Conservation (phyloP, 2,329 filamentous ascomycete genomes). For the Penicillium digitatum region DNA sequence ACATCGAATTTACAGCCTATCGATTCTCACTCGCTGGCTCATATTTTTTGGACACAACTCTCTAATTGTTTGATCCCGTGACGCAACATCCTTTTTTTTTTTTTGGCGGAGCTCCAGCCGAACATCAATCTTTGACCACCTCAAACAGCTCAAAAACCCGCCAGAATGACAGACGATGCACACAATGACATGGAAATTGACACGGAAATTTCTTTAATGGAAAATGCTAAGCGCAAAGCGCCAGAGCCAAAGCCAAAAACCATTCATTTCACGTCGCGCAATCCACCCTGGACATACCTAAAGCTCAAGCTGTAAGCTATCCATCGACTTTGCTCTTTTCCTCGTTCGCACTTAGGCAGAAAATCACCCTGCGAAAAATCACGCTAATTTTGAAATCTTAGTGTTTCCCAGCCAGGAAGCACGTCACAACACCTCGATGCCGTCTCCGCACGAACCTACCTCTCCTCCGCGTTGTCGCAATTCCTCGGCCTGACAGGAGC, state of each 20-base stretch:
- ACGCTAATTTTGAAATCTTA: slow-evolving; percentile 9
- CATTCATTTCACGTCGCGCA: slow-evolving; percentile 39
- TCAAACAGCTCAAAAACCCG: neutral
- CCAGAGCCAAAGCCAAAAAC: slow-evolving; percentile 16
- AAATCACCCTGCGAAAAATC: neutral
- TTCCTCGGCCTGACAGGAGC: slow-evolving; percentile 48
- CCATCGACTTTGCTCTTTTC: neutral
- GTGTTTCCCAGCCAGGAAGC: slow-evolving; percentile 28
- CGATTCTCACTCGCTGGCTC: neutral
- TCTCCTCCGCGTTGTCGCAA: slow-evolving; percentile 46
- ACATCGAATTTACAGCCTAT: neutral
- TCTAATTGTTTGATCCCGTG: slow-evolving; percentile 15
- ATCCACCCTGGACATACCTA: slow-evolving; percentile 44
- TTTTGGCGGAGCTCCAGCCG: neutral
- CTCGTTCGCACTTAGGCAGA: neutral
- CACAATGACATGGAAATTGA: neutral
- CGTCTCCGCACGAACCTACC: slow-evolving; percentile 46
- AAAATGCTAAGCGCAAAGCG: slow-evolving; percentile 28
- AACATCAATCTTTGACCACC: neutral
- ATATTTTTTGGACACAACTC: neutral
- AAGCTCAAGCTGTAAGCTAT: slow-evolving; percentile 40
- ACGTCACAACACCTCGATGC: slow-evolving; percentile 36
- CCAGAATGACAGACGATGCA: slow-evolving; percentile 6
- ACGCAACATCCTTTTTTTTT: slow-evolving; percentile 15
- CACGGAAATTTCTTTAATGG: neutral